Evolutionary conservation across 495 filamentous ascomycete species (phyloP).

Genomic region (Tuber brumale): DNA sequence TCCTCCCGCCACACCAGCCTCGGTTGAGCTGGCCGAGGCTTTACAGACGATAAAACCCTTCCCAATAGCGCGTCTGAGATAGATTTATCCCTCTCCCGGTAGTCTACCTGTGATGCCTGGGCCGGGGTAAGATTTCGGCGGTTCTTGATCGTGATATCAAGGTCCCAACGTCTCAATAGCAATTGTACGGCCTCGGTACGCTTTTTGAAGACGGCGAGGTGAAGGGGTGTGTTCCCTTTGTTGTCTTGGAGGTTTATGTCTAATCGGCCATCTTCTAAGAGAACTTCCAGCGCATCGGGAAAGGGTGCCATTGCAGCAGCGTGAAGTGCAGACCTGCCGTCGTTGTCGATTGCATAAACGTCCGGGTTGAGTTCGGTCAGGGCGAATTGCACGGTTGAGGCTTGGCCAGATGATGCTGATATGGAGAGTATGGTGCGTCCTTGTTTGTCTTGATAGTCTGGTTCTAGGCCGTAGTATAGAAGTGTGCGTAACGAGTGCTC

Average conservation of each 20-base stretch:
- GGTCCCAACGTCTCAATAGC: background rate
- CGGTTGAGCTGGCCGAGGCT: background rate
- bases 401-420: background rate
- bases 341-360: background rate
- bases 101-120: background rate
- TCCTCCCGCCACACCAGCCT: background rate
- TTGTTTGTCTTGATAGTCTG: background rate
- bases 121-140: background rate
- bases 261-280: background rate
- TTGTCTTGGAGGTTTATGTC: background rate
- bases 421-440: background rate
- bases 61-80: background rate
- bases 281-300: background rate
- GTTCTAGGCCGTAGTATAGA: background rate
- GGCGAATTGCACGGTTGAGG: background rate
- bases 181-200: background rate
- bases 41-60: background rate
- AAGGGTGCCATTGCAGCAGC: background rate
- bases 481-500: background rate
- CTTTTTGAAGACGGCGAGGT: background rate
- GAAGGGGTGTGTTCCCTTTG: background rate
- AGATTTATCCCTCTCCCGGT: background rate
- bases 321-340: background rate
- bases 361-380: background rate
- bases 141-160: background rate